phyloP scores from a whole-genome alignment of 2,329 filamentous ascomycete species.

The Waltergamsia citrina region DNA sequence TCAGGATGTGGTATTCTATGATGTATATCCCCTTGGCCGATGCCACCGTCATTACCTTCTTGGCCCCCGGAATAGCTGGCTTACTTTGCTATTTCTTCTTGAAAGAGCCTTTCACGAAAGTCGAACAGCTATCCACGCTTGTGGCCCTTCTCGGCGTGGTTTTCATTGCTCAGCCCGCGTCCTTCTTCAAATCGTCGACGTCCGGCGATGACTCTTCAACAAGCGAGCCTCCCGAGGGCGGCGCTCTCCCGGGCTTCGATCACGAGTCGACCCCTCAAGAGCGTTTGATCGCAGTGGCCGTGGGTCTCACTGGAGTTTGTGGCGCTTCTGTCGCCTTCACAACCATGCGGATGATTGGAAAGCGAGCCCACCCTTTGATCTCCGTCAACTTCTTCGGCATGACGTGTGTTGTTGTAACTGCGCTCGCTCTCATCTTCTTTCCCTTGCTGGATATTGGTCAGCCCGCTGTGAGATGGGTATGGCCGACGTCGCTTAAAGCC shows the following conservation, averaged over 20 bases:
- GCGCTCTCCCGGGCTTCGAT: conserved; percentile 17
- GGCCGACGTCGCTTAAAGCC: conserved; percentile 34
- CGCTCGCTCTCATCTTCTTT: conserved; percentile 45
- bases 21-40: conserved; percentile 79
- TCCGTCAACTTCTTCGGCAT: conserved; percentile 76
- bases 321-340: conserved; percentile 68
- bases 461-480: conserved; percentile 32
- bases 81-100: conserved; percentile 69
- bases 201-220: conserved; percentile 10
- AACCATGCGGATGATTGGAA: conserved; percentile 70
- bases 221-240: conserved; percentile 4
- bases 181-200: conserved; percentile 32
- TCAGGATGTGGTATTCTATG: conserved; percentile 48
- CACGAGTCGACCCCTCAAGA: conserved; percentile 46
- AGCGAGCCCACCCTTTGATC: conserved; percentile 71
- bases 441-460: conserved; percentile 34
- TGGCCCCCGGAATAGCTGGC: conserved; percentile 69
- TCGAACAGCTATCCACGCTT: conserved; percentile 67
- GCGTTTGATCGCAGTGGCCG: conserved; percentile 58
- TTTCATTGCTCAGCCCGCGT: conserved; percentile 66
- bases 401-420: conserved; percentile 60
- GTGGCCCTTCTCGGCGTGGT: conserved; percentile 72
- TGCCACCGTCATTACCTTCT: conserved; percentile 82
- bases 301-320: conserved; percentile 68
- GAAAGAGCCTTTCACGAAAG: conserved; percentile 67